Evolutionary conservation across 2,329 filamentous ascomycete genomes (phyloP).

Genomic region (Metarhizium brunneum): DNA sequence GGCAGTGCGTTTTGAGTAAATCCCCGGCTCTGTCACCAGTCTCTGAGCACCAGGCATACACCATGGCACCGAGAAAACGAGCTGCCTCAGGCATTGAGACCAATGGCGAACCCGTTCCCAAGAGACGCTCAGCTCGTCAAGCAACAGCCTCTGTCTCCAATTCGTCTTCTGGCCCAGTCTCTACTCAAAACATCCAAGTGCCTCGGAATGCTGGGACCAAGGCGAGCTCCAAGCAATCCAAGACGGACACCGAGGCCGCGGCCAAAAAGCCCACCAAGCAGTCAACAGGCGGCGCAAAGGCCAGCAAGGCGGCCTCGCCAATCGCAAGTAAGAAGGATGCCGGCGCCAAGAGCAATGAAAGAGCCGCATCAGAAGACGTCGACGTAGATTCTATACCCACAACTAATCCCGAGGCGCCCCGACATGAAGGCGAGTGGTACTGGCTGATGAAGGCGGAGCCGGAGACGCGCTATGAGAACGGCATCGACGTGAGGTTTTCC

Average conservation of each 20-base stretch:
- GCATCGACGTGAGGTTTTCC: conserved; percentile 82
- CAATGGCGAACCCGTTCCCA: conserved; percentile 12
- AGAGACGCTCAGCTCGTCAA: conserved; percentile 19
- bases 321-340: background rate
- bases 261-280: no score
- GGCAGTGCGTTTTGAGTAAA: background rate
- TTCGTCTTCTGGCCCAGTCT: no score
- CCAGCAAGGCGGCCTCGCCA: background rate
- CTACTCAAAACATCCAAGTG: no score
- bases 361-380: conserved; percentile 17
- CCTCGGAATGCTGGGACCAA: background rate
- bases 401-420: conserved; percentile 27
- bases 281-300: background rate
- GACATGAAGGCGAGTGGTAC: conserved; percentile 41
- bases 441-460: conserved; percentile 88
- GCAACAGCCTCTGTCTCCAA: conserved; percentile 6
- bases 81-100: conserved; percentile 1
- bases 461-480: conserved; percentile 76
- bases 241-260: background rate
- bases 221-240: background rate
- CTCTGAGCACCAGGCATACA: background rate
- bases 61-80: conserved; percentile 4
- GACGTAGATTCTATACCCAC: conserved; percentile 25
- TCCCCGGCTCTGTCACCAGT: background rate
- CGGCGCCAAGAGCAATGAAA: background rate